Base-by-base conservation (phyloP, 169 alveolate genomes). In the Plasmodium adleri region DNA sequence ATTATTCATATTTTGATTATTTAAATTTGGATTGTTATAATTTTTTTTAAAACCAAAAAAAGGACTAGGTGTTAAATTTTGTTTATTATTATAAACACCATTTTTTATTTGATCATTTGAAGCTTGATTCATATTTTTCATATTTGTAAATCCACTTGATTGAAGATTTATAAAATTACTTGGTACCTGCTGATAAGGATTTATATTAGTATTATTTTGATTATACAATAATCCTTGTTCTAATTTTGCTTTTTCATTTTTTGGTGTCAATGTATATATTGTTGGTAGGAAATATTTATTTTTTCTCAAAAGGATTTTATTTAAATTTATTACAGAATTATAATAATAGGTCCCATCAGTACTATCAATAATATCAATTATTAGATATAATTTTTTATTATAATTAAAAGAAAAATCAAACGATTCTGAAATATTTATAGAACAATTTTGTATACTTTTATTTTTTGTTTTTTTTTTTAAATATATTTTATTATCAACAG, bases 391-490 rank as follows among this genome's bases (percentile, higher is more conserved):
- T 17, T 80, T 50, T 2, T 80, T 66, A 15, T 43, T 68, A 12
- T 80, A 24, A 39, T 22, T 8, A 45, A 68, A 50, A 22, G 72
- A 39, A 60, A 68, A 80, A 26, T 80, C 85, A 39, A 80, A 80
- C 17, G 67, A 50, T 54, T 80, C 90, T 52, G 90, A 80, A 6
- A 80, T 45, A 49, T 80, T 67, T 80, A 80, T 49, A 24, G 80
- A 45, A 54, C 54, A 80, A 17, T 80, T 80, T 7, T 68, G 73
- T 1, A 80, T 73, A 15, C 54, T 24, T 80, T 67, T 68, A 22
- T 45, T 50, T 67, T 56, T 80, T 60, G 73, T 80, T 39, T 68
- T 80, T 28, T 80, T 80, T 68, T 67, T 43, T 17, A 80, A 68
- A 43, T 58, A 28, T 54, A 80, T 68, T 80, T 80, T 67, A 20